phyloP scores from a whole-genome alignment of 2,329 filamentous ascomycete species.

The Bipolaris victoriae region DNA sequence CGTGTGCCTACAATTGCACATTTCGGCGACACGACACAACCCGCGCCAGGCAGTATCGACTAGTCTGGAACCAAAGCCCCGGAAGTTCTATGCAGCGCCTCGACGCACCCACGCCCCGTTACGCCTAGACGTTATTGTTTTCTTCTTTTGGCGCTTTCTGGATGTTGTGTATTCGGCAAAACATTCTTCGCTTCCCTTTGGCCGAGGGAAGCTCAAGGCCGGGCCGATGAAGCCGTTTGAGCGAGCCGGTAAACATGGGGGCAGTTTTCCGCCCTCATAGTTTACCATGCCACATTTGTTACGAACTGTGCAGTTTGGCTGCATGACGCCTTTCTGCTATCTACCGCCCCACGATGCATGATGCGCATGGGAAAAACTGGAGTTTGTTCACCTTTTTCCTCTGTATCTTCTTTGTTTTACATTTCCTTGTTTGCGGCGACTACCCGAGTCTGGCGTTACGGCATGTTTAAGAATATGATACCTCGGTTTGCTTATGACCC shows the following conservation, averaged over 20 bases:
- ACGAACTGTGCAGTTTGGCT: not conserved
- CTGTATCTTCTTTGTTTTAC: not conserved
- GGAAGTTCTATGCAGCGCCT: constrained; percentile 6
- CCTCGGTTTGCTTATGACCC: constrained; percentile 14
- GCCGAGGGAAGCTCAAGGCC: not conserved
- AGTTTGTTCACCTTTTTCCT: constrained; percentile 5
- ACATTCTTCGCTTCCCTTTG: constrained; percentile 7
- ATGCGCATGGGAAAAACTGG: constrained; percentile 16
- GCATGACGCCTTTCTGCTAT: constrained; percentile 2
- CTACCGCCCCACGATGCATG: constrained; percentile 14
- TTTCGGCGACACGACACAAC: constrained; percentile 13
- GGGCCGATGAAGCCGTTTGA: not conserved
- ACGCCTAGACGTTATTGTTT: constrained; percentile 9
- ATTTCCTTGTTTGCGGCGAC: constrained; percentile 5
- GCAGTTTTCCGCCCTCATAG: not conserved
- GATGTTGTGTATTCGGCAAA: constrained; percentile 12
- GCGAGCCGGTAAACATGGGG: not conserved
- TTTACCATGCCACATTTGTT: not conserved
- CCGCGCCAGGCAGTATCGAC: constrained; percentile 13
- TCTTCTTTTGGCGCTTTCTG: constrained; percentile 1
- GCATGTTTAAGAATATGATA: constrained; percentile 22
- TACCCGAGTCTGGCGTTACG: constrained; percentile 18
- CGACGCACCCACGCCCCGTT: constrained; percentile 8
- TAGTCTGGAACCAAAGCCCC: constrained; percentile 6
- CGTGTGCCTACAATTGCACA: constrained; percentile 12